Evolutionary conservation across 768 basidiomycete species (phyloP).

Genomic region (Phylloporus sp.): DNA sequence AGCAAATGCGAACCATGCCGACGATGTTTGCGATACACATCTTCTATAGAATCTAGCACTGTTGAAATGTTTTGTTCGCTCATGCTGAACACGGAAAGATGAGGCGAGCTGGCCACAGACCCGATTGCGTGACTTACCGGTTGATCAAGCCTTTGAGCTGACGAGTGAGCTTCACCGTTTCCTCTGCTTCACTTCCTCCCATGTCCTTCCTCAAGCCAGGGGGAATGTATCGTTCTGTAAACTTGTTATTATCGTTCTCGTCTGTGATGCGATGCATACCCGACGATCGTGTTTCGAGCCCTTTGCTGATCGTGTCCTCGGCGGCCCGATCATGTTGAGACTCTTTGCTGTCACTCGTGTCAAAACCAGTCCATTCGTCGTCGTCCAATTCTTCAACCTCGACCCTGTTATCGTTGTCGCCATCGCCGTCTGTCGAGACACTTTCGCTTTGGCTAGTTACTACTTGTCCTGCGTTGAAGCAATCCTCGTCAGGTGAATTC

Average conservation of each 20-base stretch:
- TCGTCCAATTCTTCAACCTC: conserved; percentile 25
- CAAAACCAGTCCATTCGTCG: conserved; percentile 40
- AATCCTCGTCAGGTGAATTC: not conserved
- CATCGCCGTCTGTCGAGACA: not conserved
- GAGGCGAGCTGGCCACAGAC: not conserved
- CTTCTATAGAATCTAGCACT: conserved; percentile 72
- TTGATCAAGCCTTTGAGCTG: conserved; percentile 88
- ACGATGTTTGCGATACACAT: conserved; percentile 68
- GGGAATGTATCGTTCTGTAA: conserved; percentile 65
- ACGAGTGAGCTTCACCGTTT: conserved; percentile 55
- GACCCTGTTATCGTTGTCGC: too few species aligned
- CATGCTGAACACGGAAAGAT: conserved; percentile 49
- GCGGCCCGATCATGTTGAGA: not conserved
- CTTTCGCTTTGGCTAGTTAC: not conserved
- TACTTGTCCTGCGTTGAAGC: conserved; percentile 3
- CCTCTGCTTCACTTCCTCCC: conserved; percentile 37
- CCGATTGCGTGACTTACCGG: conserved; percentile 43
- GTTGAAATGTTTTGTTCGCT: conserved; percentile 84
- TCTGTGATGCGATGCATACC: conserved; percentile 11
- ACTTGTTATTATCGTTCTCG: not conserved
- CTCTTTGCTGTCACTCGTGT: conserved; percentile 5
- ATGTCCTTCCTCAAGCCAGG: conserved; percentile 66
- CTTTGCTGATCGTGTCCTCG: not conserved
- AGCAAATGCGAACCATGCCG: conserved; percentile 59
- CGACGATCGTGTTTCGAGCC: not conserved